These are phyloP conservation scores for Colletotrichum eremochloae DNA, from an alignment of 2,329 filamentous ascomycete genomes.

Conservation along the genomic window DNA sequence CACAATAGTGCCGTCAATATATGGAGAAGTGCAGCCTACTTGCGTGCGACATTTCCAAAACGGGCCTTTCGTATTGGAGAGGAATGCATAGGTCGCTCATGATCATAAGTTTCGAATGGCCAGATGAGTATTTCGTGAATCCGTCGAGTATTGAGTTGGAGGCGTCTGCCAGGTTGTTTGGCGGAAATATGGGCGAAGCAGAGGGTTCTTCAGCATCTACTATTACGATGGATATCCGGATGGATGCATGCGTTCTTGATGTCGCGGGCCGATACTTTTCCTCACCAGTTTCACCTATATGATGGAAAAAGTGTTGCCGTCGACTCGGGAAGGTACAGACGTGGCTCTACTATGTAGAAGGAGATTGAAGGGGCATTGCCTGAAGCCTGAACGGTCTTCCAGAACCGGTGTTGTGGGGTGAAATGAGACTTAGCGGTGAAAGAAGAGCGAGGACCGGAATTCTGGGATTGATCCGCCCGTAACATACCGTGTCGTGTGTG, in stretches of 20 bases:
- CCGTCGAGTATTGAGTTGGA: not conserved
- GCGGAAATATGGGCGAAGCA: constrained; percentile 1
- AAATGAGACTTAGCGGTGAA: not conserved
- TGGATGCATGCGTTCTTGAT: constrained; percentile 1
- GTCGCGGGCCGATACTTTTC: not conserved
- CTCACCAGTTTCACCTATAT: not conserved
- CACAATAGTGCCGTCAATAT: constrained; percentile 10
- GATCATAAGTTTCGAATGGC: not conserved
- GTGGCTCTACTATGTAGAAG: no score
- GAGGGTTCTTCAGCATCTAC: not conserved
- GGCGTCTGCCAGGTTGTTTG: not conserved
- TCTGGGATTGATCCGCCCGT: not conserved
- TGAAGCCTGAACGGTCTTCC: no score
- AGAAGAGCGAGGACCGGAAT: not conserved
- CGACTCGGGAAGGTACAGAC: not conserved
- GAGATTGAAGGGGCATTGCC: no score
- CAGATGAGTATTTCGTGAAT: no score
- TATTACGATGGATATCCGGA: not conserved
- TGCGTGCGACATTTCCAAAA: not conserved
- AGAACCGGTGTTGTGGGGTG: no score
- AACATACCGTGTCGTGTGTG: not conserved
- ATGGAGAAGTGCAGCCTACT: not conserved
- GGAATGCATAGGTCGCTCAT: not conserved
- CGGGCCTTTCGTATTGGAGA: not conserved
- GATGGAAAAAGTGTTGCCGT: no score